Base-by-base conservation (phyloP, 2,329 filamentous ascomycete species). In the Lachnellula subtilissima region DNA sequence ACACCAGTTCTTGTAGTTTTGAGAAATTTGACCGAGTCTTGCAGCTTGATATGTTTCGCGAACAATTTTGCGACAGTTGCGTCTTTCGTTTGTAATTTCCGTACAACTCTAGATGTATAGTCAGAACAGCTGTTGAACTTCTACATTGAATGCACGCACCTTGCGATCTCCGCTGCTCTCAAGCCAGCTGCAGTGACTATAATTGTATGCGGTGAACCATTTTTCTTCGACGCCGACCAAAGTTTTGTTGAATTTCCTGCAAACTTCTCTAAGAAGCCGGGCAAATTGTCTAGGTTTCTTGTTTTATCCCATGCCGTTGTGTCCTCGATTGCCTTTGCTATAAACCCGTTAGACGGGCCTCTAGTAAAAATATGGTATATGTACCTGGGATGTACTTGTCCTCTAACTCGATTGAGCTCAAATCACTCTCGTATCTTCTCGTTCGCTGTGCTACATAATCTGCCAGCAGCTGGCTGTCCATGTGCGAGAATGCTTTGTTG, bases 1-100 rank as follows among this genome's bases (percentile, higher is more conserved):
- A 97, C 89, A 28, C 91, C 90, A 12, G 91, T 89, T 59, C 86
- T 86, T 63, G 74, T 78, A 53, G 74, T 79, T 66, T 88, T 80
- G 43, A 96, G 83, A 69, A 88, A 89, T 57, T 87, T 79, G 52
- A 92, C 84, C 36, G 92, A 89, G 66, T 97, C 93, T 52, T 89
- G 83, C 11, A 99, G 74, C 74, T 99, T 99, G 77, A 99, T 96
- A 72, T 99, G 94, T 73, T 99, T 99, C 35, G 94, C 93, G 72
- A 99, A 99, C 69, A 99, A 77, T 72, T 99, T 99, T 2, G 89
- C 88, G 1, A 99, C 86, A 47, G 83, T 81, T 50, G 81, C 84
- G 8, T 90, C 85, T 70, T 94, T 91, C 52, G 80, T 86, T 69
- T 92, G 89, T 65, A 94, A 93, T 62, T 85, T 85, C 48, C 91